phyloP scores from a whole-genome alignment of 345 rosid species.

The Linum trigynum region DNA sequence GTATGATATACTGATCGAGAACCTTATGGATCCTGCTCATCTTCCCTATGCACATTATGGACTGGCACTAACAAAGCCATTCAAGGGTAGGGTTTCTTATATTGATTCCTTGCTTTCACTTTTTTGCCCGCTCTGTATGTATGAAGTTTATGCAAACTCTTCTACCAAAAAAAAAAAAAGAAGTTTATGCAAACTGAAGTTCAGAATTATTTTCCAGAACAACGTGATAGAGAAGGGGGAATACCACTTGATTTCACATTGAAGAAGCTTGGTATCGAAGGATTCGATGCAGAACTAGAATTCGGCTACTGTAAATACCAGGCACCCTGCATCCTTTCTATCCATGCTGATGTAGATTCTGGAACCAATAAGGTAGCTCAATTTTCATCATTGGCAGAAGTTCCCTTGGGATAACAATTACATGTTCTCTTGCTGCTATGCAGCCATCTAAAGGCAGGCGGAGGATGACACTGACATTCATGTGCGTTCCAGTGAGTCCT shows the following conservation, averaged over 20 bases:
- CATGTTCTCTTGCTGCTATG: not conserved
- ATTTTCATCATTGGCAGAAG: too few species aligned
- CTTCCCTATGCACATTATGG: not conserved
- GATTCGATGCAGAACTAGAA: not conserved
- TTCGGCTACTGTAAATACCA: not conserved
- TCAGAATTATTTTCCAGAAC: not conserved
- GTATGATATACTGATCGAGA: conserved; percentile 6
- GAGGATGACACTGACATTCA: not conserved
- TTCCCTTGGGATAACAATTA: too few species aligned
- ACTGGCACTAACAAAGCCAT: not conserved
- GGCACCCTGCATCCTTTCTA: not conserved
- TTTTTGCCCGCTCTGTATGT: too few species aligned
- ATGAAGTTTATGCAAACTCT: too few species aligned
- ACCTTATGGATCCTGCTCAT: conserved; percentile 5
- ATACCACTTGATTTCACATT: not conserved
- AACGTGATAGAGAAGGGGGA: conserved; percentile 5
- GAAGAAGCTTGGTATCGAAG: not conserved
- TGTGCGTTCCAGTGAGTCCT: conserved; percentile 5
- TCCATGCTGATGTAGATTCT: not conserved
- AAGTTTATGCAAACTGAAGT: too few species aligned
- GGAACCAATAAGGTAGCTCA: not conserved
- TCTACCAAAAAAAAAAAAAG: too few species aligned
- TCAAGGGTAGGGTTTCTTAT: not conserved
- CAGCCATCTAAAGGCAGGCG: not conserved
- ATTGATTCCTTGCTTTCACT: too few species aligned